phyloP scores from a whole-genome alignment of 1,284 basidiomycete genomes.

The Ceratobasidium sp. region DNA sequence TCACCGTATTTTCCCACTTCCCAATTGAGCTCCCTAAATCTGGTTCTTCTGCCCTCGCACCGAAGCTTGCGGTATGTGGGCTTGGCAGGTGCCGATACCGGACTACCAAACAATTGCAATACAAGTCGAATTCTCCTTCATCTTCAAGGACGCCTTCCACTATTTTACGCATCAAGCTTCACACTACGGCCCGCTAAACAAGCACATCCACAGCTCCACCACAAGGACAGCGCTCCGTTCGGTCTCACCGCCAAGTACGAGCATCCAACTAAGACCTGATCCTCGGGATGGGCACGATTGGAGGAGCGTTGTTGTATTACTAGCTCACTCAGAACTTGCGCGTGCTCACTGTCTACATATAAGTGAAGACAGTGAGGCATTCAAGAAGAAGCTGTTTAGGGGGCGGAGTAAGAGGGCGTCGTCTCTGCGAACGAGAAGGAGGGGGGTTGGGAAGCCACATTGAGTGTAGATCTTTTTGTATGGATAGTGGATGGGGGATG shows the following conservation, averaged over 20 bases:
- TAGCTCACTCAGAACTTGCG: conserved; percentile 82
- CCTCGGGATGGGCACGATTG: conserved; percentile 85
- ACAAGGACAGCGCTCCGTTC: conserved; percentile 97
- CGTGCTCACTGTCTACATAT: conserved; percentile 93
- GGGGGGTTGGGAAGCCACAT: too few species aligned
- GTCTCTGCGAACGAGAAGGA: conserved; percentile 76
- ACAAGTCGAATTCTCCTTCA: conserved; percentile 92
- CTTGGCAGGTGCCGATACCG: conserved; percentile 95
- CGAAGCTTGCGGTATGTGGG: conserved; percentile 89
- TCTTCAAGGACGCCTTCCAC: conserved; percentile 97
- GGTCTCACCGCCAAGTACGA: conserved; percentile 98
- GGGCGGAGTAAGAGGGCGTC: conserved; percentile 79
- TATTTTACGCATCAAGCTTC: conserved; percentile 90
- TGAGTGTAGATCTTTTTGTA: too few species aligned
- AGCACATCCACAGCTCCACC: conserved; percentile 97
- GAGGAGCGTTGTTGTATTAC: conserved; percentile 89
- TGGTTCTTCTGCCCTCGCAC: conserved; percentile 97
- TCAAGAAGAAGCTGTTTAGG: conserved; percentile 71
- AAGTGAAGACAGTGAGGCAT: conserved; percentile 75
- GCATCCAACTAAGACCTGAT: conserved; percentile 94
- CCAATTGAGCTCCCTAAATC: conserved; percentile 94
- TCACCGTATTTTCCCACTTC: conserved; percentile 95
- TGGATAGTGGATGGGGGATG: too few species aligned
- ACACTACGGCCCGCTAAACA: conserved; percentile 93
- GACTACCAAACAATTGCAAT: conserved; percentile 74